Base-by-base conservation (phyloP, 805 yeast genomes). In the Lachancea nothofagi region DNA sequence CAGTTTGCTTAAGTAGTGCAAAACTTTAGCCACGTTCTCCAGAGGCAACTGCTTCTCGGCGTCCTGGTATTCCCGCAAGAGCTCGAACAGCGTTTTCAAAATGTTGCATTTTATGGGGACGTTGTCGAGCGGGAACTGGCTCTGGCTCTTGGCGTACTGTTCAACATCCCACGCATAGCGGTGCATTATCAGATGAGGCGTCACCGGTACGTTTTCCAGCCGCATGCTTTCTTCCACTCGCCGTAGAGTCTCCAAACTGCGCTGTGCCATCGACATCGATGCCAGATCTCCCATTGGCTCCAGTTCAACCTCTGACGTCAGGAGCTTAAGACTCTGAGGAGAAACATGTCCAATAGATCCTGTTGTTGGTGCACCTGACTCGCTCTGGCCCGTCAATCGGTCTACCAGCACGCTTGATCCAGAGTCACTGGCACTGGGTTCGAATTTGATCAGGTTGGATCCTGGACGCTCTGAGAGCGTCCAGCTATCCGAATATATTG, bases 41-140 rank as follows among this genome's bases (percentile, higher is more conserved):
- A 41, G 23, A 4, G 39, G 30, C 8, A 29, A 25, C 13, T 33
- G 38, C 12, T 35, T 19, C 32, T 24, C 9, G 17, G 38, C 25
- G 9, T 29, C 38, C 19, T 12, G 35, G 22, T 41, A 40, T 14
- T 47, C 48, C 7, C 37, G 36, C 12, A 50, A 36, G 17, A 42
- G 29, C 5, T 41, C 41, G 13, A 37, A 23, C 29, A 46, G 29
- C 15, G 48, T 43, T 10, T 43, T 37, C 31, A 50, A 27, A 7
- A 46, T 38, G 20, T 46, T 48, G 31, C 49, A 43, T 25, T 50
- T 50, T 28, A 46, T 38, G 19, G 48, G 48, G 18, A 50, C 52
- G 29, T 48, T 40, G 5, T 33, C 36, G 12, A 50, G 30, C 7
- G 54, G 52, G 31, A 50, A 44, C 5, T 29, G 22, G 3, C 31